phyloP scores from a whole-genome alignment of 1,139 yeast species.

The Geotrichum aggregatum region DNA sequence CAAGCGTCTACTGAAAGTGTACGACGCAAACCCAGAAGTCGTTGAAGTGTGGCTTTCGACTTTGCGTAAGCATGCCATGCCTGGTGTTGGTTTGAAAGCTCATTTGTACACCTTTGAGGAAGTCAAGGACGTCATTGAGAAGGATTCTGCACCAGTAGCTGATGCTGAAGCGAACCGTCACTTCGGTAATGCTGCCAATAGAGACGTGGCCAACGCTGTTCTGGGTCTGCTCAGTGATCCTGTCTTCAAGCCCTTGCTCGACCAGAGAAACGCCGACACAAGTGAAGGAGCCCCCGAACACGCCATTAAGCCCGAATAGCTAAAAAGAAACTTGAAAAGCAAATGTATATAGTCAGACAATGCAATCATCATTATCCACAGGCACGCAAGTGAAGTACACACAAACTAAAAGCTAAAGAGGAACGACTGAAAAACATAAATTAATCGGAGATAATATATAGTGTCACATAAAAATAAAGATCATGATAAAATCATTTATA shows the following conservation, averaged over 20 bases:
- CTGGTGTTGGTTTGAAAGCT: slow-evolving; percentile 82
- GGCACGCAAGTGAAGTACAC: too few species aligned
- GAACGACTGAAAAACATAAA: not conserved
- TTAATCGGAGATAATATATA: too few species aligned
- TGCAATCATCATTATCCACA: too few species aligned
- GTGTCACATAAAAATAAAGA: not conserved
- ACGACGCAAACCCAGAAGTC: slow-evolving; percentile 82
- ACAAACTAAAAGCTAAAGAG: not conserved
- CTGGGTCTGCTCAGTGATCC: slow-evolving; percentile 65
- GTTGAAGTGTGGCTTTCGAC: slow-evolving; percentile 80
- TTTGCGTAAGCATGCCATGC: slow-evolving; percentile 68
- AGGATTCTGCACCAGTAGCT: slow-evolving; percentile 10
- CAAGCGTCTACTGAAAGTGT: slow-evolving; percentile 66
- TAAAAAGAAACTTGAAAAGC: too few species aligned
- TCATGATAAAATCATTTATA: slow-evolving; percentile 2
- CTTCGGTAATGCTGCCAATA: slow-evolving; percentile 40
- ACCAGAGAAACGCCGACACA: slow-evolving; percentile 23
- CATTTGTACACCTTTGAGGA: slow-evolving; percentile 59
- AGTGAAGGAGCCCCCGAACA: slow-evolving; percentile 21
- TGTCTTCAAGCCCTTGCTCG: slow-evolving; percentile 45
- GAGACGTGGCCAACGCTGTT: slow-evolving; percentile 68
- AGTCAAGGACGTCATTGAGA: slow-evolving; percentile 40
- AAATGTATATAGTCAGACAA: too few species aligned
- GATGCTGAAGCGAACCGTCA: slow-evolving; percentile 5
- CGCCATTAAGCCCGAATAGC: slow-evolving; percentile 24